phyloP scores from a whole-genome alignment of 257 asterid genomes.

The Buddleja alternifolia region DNA sequence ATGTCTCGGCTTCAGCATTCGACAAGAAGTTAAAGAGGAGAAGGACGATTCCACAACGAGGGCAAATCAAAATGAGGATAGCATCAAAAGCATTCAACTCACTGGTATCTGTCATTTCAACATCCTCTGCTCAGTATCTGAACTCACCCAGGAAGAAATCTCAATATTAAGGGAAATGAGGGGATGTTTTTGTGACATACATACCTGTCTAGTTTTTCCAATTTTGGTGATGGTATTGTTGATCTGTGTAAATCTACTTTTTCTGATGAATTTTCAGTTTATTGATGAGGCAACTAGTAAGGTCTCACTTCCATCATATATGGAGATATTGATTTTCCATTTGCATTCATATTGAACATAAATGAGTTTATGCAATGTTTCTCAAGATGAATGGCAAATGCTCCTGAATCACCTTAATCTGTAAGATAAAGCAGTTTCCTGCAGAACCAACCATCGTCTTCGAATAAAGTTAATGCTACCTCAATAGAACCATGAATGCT shows the following conservation, averaged over 20 bases:
- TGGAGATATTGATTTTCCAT: neutral
- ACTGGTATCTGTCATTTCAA: conserved; percentile 33
- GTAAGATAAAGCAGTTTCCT: neutral
- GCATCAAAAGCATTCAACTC: conserved; percentile 45
- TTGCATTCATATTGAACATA: neutral
- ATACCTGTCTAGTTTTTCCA: neutral
- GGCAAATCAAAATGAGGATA: conserved; percentile 50
- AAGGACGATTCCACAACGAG: conserved; percentile 40
- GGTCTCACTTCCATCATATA: conserved; percentile 1
- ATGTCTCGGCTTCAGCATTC: conserved; percentile 21
- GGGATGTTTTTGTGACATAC: neutral
- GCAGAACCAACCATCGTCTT: neutral
- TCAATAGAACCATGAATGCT: neutral
- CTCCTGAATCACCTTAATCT: neutral
- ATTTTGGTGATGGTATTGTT: conserved; percentile 7
- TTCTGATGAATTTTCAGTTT: neutral
- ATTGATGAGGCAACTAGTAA: neutral
- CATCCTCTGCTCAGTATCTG: conserved; percentile 27
- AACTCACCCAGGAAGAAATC: conserved; percentile 28
- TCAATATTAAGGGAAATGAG: conserved; percentile 3
- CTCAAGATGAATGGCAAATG: no score
- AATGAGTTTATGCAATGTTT: neutral
- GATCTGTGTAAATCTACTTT: neutral
- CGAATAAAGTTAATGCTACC: neutral
- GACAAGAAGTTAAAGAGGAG: conserved; percentile 28